Conservation (phyloP, 2,329 filamentous ascomycete species). For the Penicillium sp. region DNA sequence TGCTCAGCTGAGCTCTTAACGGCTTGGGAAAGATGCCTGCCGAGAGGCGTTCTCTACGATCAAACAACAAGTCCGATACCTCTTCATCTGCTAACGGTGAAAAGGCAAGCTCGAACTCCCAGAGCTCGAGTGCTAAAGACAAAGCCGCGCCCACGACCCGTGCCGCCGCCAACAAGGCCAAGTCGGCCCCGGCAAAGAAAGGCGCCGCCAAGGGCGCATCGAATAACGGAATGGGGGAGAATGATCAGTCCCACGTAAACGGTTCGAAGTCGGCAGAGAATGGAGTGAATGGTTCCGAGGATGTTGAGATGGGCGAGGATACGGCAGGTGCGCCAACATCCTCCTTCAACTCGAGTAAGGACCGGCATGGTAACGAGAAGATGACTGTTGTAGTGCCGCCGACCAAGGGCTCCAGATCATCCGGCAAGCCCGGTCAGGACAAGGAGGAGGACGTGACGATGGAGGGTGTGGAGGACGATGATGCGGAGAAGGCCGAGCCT, state of each 20-base stretch:
- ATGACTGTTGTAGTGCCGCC: conserved; percentile 83
- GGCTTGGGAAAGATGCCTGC: conserved; percentile 52
- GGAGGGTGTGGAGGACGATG: conserved; percentile 60
- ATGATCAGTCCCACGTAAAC: conserved; percentile 72
- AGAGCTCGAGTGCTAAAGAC: conserved; percentile 53
- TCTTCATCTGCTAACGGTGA: conserved; percentile 56
- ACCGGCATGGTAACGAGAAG: conserved; percentile 74
- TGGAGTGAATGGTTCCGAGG: conserved; percentile 68
- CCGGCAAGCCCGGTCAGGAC: conserved; percentile 63
- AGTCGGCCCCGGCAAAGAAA: conserved; percentile 44
- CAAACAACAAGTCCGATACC: conserved; percentile 54
- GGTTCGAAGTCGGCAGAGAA: conserved; percentile 74
- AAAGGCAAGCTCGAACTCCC: conserved; percentile 51
- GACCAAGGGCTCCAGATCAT: conserved; percentile 67
- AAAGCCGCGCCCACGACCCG: conserved; percentile 51
- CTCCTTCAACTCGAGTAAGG: conserved; percentile 65
- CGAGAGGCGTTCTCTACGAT: conserved; percentile 55
- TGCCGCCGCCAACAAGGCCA: conserved; percentile 50
- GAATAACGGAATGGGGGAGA: conserved; percentile 67
- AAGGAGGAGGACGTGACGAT: conserved; percentile 74
- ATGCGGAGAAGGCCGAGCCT: conserved; percentile 53
- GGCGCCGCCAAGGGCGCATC: conserved; percentile 43
- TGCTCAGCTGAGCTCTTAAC: conserved; percentile 41
- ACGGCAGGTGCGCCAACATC: conserved; percentile 58
- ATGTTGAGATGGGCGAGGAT: conserved; percentile 74